Conservation (phyloP, 73 alveolate species). For the Tetrahymena elliotti region DNA sequence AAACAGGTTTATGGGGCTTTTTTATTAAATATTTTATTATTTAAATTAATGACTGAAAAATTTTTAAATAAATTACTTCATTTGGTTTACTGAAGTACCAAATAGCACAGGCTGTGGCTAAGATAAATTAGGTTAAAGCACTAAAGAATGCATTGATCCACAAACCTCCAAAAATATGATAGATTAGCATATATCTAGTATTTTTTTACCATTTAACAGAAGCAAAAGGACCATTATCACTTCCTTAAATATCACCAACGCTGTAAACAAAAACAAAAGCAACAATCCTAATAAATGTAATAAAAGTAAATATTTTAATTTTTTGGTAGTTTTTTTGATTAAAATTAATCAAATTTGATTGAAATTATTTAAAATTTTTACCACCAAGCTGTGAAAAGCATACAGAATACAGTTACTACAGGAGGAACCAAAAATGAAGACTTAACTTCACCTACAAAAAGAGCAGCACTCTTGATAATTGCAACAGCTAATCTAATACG, state of each 20-base stretch:
- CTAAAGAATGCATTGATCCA: slow-evolving; percentile 26
- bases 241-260: slow-evolving; percentile 77
- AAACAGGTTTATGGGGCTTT: slow-evolving; percentile 6
- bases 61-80: background rate
- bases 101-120: slow-evolving; percentile 17
- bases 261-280: slow-evolving; percentile 72
- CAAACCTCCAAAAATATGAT: slow-evolving; percentile 29
- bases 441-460: slow-evolving; percentile 65
- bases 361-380: background rate
- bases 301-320: background rate
- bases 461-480: slow-evolving; percentile 83
- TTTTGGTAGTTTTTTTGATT: no score
- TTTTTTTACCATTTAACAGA: slow-evolving; percentile 84
- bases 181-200: slow-evolving; percentile 77
- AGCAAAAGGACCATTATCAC: slow-evolving; percentile 58
- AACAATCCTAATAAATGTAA: background rate
- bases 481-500: slow-evolving; percentile 89
- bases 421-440: slow-evolving; percentile 82
- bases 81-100: background rate
- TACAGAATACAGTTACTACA: slow-evolving; percentile 57
- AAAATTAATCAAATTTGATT: background rate
- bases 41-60: no score
- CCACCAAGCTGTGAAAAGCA: slow-evolving; percentile 80
- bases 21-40: background rate
- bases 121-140: slow-evolving; percentile 1